Evolutionary conservation across 371 early-diverging fungal species (phyloP), one percentile per base, ranked within the genome.

Genomic region (Apophysomyces elegans): DNA sequence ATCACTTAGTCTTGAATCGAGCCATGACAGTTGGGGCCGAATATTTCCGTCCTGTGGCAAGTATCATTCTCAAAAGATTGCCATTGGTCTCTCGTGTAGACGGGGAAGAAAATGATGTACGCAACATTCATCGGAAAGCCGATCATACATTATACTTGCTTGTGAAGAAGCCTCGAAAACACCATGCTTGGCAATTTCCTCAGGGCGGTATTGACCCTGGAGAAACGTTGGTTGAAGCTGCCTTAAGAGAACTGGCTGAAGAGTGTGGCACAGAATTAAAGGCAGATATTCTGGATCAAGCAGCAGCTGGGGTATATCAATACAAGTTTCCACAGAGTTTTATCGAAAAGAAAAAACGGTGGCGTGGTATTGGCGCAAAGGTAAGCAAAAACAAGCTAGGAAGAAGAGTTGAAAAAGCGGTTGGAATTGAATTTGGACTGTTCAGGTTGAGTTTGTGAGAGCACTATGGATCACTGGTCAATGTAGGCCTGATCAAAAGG

Each of bases 121-220:
- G 69, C 32, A 59, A 66, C 37, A 45, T 63, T 0, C 5, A 16
- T 37, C 70, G 74, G 32, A 68, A 66, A 12, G 67, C 73, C 14
- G 54, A 37, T 2, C 59, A 69, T 12, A 38, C 63, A 5, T 71
- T 94, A 58, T 96, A 93, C 75, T 68, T 96, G 50, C 74, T 94
- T 36, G 90, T 94, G 18, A 89, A 88, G 74, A 84, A 86, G 62
- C 84, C 86, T 11, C 78, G 86, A 54, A 70, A 72, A 3, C 59
- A 83, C 32, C 84, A 86, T 56, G 74, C 83, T 35, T 96, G 95
- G 95, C 83, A 83, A 63, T 88, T 96, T 62, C 95, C 95, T 56
- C 87, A 87, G 63, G 92, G 91, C 14, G 82, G 79, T 4, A 76
- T 94, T 5, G 80, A 88, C 58, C 75, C 67, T 13, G 79, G 78